Conservation (phyloP, 176 grass and related monocot species). For the Carex cristatella region DNA sequence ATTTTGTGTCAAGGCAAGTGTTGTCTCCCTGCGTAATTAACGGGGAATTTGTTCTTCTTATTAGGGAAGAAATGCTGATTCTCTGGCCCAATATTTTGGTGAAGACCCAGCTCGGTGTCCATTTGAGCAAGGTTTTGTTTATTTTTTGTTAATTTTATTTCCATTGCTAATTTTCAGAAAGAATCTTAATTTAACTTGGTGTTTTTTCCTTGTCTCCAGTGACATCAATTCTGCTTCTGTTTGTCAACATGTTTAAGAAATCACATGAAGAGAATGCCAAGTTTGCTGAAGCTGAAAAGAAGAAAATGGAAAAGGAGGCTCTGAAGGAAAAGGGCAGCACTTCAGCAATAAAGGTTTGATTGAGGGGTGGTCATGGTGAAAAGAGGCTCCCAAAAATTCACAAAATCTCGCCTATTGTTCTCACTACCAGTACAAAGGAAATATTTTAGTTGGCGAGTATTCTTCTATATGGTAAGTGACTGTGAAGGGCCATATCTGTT, state of each 20-base stretch:
- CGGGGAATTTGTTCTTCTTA: constrained; percentile 4
- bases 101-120: constrained; percentile 96
- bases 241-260: constrained; percentile 97
- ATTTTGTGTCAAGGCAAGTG: neutral
- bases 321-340: constrained; percentile 47
- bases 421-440: neutral
- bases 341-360: constrained; percentile 38
- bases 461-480: neutral
- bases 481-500: neutral
- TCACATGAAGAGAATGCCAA: constrained; percentile 84
- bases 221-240: constrained; percentile 88
- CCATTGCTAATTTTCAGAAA: neutral
- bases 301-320: constrained; percentile 70
- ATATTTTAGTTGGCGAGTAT: neutral
- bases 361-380: neutral
- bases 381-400: neutral
- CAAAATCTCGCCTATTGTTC: neutral
- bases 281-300: constrained; percentile 74
- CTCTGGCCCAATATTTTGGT: constrained; percentile 97
- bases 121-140: constrained; percentile 81
- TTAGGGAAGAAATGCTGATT: constrained; percentile 97
- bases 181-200: constrained; percentile 24
- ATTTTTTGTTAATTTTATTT: neutral
- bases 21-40: neutral
- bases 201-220: constrained; percentile 54